phyloP scores from a whole-genome alignment of 2,329 filamentous ascomycete genomes.

The Pseudogymnoascus sp. region DNA sequence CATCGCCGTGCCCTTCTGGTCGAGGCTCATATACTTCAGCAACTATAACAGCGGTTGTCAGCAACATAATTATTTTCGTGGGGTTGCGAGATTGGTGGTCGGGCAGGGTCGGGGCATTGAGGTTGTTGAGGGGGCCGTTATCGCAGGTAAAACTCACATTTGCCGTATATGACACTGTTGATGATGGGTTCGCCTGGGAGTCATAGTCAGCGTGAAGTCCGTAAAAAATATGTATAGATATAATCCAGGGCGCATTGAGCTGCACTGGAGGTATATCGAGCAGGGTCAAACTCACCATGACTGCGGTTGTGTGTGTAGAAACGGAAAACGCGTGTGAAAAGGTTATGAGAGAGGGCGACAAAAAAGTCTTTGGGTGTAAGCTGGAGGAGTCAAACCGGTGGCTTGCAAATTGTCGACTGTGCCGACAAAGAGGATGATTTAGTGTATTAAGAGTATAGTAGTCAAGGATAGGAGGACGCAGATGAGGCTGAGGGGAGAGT shows the following conservation, averaged over 20 bases:
- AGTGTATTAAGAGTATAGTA: conserved; percentile 3
- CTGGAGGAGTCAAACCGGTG: conserved; percentile 7
- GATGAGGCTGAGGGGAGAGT: not conserved
- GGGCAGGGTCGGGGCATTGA: not conserved
- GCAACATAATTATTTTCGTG: not conserved
- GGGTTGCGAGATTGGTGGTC: not conserved
- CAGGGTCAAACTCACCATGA: conserved; percentile 11
- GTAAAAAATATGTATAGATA: not conserved
- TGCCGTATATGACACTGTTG: conserved; percentile 30
- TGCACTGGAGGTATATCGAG: not conserved
- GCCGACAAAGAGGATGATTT: not conserved
- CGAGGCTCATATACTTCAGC: conserved; percentile 82
- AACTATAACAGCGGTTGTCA: conserved; percentile 46
- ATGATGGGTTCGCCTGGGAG: conserved; percentile 15
- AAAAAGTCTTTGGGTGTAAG: conserved; percentile 1
- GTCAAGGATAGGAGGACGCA: not conserved
- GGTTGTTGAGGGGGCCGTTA: conserved; percentile 10
- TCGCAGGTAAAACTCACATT: conserved; percentile 30
- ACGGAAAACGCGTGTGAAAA: conserved; percentile 1
- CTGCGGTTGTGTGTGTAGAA: conserved; percentile 11
- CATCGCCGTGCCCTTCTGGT: conserved; percentile 81
- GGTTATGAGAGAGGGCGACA: conserved; percentile 2
- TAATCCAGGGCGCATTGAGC: not conserved
- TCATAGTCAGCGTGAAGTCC: conserved; percentile 22
- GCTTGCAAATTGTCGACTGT: not conserved